Evolutionary conservation across 2,329 filamentous ascomycete genomes (phyloP).

Genomic region (Acrodontium crateriforme): DNA sequence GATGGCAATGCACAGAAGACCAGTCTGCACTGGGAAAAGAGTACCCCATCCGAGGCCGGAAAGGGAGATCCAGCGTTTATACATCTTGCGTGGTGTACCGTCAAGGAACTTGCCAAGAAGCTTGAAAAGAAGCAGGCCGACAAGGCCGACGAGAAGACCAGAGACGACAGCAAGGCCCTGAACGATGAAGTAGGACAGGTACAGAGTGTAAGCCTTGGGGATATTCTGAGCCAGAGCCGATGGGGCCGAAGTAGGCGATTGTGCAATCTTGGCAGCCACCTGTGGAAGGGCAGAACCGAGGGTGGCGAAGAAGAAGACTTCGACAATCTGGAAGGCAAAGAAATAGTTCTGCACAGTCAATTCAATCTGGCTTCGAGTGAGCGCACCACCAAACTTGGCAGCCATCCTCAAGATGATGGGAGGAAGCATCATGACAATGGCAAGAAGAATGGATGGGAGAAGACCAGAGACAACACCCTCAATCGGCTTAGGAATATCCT

Average conservation of each 20-base stretch:
- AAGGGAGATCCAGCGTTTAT: conserved; percentile 60
- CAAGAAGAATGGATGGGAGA: conserved; percentile 63
- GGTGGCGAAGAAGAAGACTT: conserved; percentile 82
- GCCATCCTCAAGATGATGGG: conserved; percentile 70
- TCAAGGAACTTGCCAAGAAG: conserved; percentile 63
- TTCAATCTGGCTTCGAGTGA: conserved; percentile 67
- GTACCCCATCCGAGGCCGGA: conserved; percentile 72
- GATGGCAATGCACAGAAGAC: conserved; percentile 60
- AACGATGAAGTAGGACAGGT: conserved; percentile 86
- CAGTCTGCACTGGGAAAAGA: conserved; percentile 66
- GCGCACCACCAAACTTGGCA: conserved; percentile 67
- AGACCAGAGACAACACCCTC: conserved; percentile 75
- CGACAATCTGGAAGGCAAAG: conserved; percentile 80
- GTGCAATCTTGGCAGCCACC: conserved; percentile 51
- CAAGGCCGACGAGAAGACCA: conserved; percentile 58
- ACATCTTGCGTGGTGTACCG: conserved; percentile 66
- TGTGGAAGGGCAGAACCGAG: conserved; percentile 67
- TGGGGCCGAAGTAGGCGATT: conserved; percentile 32
- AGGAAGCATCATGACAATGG: conserved; percentile 74
- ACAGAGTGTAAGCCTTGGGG: conserved; percentile 82
- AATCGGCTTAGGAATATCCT: conserved; percentile 54
- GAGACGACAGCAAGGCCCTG: conserved; percentile 74
- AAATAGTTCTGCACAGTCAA: conserved; percentile 83
- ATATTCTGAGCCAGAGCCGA: conserved; percentile 30
- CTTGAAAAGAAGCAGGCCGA: conserved; percentile 59